Conservation (phyloP, 2,329 filamentous ascomycete species). For the Thermomyces lanuginosus region DNA sequence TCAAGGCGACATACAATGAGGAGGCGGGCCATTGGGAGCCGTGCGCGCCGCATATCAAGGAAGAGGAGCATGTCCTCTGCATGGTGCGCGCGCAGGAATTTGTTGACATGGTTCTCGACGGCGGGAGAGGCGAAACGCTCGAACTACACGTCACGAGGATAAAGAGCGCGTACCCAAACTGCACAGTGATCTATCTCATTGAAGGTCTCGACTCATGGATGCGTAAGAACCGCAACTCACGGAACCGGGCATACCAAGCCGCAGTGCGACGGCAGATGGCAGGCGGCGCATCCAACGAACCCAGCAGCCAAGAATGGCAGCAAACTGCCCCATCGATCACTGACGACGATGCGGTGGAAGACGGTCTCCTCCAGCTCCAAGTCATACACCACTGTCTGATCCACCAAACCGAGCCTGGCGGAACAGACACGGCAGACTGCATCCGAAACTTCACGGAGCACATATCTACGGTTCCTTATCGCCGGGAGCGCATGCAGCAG, state of each 20-base stretch:
- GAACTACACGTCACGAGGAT: conserved; percentile 43
- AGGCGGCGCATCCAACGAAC: conserved; percentile 16
- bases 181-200: conserved; percentile 51
- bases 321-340: conserved; percentile 36
- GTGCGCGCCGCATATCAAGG: conserved; percentile 28
- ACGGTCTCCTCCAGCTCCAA: conserved; percentile 54
- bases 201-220: conserved; percentile 52
- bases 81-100: conserved; percentile 49
- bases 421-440: conserved; percentile 59
- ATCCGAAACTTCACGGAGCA: conserved; percentile 60
- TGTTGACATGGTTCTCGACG: conserved; percentile 39
- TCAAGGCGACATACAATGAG: conserved; percentile 46
- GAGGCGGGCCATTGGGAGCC: conserved; percentile 50
- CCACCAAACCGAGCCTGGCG: conserved; percentile 46
- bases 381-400: conserved; percentile 50
- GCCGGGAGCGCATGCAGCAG: conserved; percentile 30
- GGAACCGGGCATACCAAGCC: conserved; percentile 52
- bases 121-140: conserved; percentile 29
- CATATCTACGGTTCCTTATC: conserved; percentile 60
- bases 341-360: conserved; percentile 53
- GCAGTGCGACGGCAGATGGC: conserved; percentile 40
- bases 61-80: conserved; percentile 47
- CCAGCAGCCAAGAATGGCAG: conserved; percentile 8
- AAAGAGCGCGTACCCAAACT: conserved; percentile 35
- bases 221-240: conserved; percentile 49